These are phyloP conservation scores for Dendrostoma leiphaemia DNA, from an alignment of 2,329 filamentous ascomycete genomes.

Conservation along the genomic window DNA sequence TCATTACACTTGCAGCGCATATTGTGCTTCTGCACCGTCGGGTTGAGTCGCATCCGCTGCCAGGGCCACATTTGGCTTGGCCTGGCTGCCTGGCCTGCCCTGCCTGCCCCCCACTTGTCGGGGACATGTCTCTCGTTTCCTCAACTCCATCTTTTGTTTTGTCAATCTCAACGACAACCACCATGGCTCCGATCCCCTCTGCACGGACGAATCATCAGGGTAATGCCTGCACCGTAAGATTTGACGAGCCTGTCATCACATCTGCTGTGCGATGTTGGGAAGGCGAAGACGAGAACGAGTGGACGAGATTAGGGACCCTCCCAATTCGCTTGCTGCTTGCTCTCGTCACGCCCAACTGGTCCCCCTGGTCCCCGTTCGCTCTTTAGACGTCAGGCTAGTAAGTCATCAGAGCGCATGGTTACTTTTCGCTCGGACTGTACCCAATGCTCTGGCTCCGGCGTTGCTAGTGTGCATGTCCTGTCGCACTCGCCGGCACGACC, in stretches of 20 bases:
- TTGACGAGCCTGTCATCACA: slow-evolving; percentile 1
- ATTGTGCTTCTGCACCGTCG: neutral
- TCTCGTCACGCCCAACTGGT: neutral
- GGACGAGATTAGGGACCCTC: too few relatives aligned
- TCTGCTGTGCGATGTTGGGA: slow-evolving; percentile 7
- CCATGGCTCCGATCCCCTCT: slow-evolving; percentile 5
- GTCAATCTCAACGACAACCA: neutral
- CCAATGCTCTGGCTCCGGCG: slow-evolving; percentile 16
- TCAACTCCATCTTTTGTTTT: neutral
- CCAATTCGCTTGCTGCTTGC: too few relatives aligned
- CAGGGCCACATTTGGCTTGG: neutral
- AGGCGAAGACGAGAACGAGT: slow-evolving; percentile 1
- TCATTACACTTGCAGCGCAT: neutral
- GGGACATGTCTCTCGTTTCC: slow-evolving; percentile 16
- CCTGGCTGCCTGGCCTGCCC: neutral
- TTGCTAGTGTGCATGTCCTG: slow-evolving; percentile 7
- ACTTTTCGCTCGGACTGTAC: neutral
- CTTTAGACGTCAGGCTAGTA: slow-evolving; percentile 4
- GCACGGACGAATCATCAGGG: slow-evolving; percentile 7
- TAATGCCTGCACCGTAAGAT: slow-evolving; percentile 14
- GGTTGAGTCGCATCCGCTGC: neutral
- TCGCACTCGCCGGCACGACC: slow-evolving; percentile 13
- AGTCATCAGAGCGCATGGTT: slow-evolving; percentile 6
- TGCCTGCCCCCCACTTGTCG: slow-evolving; percentile 8
- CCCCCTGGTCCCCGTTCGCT: slow-evolving; percentile 2